Conservation (phyloP, 768 basidiomycete genomes). For the Polyporus arcularius region DNA sequence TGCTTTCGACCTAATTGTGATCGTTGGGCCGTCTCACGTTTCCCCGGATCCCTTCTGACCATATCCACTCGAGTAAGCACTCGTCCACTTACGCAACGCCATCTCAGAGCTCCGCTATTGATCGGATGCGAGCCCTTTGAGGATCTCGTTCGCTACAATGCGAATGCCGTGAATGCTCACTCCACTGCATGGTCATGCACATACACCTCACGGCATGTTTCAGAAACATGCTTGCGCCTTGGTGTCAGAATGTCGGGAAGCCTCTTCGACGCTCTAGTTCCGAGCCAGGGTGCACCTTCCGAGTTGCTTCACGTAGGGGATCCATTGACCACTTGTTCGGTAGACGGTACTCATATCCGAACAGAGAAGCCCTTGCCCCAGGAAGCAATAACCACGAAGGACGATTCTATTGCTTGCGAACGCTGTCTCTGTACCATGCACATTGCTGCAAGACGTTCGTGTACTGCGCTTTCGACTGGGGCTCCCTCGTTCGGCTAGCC, state of each 20-base stretch:
- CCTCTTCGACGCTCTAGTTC: background rate
- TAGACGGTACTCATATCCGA: conserved; percentile 15
- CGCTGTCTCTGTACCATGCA: background rate
- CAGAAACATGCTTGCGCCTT: conserved; percentile 9
- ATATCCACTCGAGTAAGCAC: conserved; percentile 2
- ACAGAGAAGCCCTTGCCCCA: background rate
- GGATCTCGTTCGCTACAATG: background rate
- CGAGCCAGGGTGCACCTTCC: background rate
- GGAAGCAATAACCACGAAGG: background rate
- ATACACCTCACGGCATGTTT: conserved; percentile 7
- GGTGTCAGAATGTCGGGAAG: background rate
- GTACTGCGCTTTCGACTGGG: conserved; percentile 3
- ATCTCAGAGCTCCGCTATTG: conserved; percentile 16
- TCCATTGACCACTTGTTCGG: background rate
- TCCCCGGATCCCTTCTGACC: conserved; percentile 8
- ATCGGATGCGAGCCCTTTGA: conserved; percentile 10
- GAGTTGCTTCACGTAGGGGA: background rate
- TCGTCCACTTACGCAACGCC: conserved; percentile 15
- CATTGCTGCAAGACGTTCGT: background rate
- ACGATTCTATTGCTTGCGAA: background rate
- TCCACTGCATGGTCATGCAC: background rate
- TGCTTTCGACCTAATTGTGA: conserved; percentile 20
- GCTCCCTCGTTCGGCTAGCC: conserved; percentile 6
- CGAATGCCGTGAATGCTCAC: background rate
- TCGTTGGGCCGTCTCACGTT: conserved; percentile 16